phyloP scores from a whole-genome alignment of 1,139 yeast species.

The Diutina mesorugosa region DNA sequence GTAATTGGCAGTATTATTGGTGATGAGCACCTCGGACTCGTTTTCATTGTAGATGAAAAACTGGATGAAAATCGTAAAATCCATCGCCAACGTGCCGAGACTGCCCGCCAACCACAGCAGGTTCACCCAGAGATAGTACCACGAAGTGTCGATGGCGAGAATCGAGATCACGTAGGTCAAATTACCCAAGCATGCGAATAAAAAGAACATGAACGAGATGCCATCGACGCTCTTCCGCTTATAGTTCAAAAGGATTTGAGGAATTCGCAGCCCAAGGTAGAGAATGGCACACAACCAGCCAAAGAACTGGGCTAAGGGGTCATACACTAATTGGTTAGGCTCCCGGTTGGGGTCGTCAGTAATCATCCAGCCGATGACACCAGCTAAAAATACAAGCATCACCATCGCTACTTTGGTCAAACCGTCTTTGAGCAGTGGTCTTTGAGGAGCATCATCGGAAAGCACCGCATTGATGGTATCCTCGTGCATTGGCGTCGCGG shows the following conservation, averaged over 20 bases:
- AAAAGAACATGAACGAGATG: conserved; percentile 77
- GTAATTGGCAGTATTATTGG: background rate
- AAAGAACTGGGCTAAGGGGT: conserved; percentile 71
- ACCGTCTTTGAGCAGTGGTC: conserved; percentile 11
- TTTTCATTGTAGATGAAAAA: conserved; percentile 63
- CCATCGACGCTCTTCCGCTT: conserved; percentile 88
- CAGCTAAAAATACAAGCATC: conserved; percentile 55
- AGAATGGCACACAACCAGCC: conserved; percentile 87
- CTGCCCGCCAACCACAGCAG: conserved; percentile 91
- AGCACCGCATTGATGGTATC: conserved; percentile 49
- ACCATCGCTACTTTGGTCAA: conserved; percentile 55
- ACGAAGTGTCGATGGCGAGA: conserved; percentile 58
- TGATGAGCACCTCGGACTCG: background rate
- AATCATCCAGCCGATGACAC: conserved; percentile 78
- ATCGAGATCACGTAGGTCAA: conserved; percentile 81
- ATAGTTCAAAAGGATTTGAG: conserved; percentile 75
- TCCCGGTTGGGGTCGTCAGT: conserved; percentile 16
- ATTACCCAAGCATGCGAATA: conserved; percentile 89
- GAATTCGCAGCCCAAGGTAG: conserved; percentile 79
- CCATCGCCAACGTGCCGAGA: conserved; percentile 75
- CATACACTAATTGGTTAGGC: conserved; percentile 38
- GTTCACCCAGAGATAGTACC: conserved; percentile 62
- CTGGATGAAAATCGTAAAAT: conserved; percentile 75
- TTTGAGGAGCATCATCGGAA: conserved; percentile 11
- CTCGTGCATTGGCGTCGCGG: conserved; percentile 77